These are phyloP conservation scores for Ilyonectria mors-panacis DNA, from an alignment of 2,329 filamentous ascomycete genomes.

Conservation along the genomic window DNA sequence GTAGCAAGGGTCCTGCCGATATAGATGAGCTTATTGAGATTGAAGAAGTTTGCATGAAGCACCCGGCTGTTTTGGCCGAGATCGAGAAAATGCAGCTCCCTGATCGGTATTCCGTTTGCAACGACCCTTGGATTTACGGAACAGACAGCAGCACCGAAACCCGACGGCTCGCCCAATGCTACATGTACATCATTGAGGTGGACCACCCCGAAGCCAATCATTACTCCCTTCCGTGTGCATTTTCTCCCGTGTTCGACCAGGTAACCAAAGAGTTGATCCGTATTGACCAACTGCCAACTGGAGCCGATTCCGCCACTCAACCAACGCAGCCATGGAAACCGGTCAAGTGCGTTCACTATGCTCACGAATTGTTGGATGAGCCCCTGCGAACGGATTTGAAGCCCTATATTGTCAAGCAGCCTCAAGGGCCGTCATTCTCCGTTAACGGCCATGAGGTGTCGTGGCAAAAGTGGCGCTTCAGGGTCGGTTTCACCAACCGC, in stretches of 20 bases:
- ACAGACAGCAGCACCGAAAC: conserved; percentile 18
- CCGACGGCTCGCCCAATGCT: conserved; percentile 20
- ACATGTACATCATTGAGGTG: conserved; percentile 27
- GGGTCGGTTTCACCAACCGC: conserved; percentile 75
- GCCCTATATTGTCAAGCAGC: conserved; percentile 23
- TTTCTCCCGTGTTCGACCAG: conserved; percentile 28
- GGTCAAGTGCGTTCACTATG: conserved; percentile 12
- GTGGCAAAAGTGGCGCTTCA: conserved; percentile 69
- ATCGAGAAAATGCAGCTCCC: conserved; percentile 27
- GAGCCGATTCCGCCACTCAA: background rate
- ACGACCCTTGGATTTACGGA: conserved; percentile 28
- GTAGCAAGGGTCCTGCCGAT: conserved; percentile 17
- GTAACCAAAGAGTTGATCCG: conserved; percentile 26
- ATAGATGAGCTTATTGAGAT: conserved; percentile 23
- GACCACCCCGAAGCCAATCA: conserved; percentile 27
- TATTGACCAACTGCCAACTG: conserved; percentile 19
- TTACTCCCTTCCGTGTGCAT: conserved; percentile 29
- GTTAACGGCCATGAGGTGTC: conserved; percentile 43
- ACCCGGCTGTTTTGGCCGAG: conserved; percentile 18
- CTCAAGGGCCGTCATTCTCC: conserved; percentile 16
- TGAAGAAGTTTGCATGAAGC: conserved; percentile 12
- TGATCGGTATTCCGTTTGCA: conserved; percentile 14
- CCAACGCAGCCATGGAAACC: conserved; percentile 23
- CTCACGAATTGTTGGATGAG: conserved; percentile 15
- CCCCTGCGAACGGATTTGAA: conserved; percentile 23